Evolutionary conservation across 306 rosid genomes (phyloP), one percentile per base, ranked within the genome.

Genomic region (Pyrus betulifolia): DNA sequence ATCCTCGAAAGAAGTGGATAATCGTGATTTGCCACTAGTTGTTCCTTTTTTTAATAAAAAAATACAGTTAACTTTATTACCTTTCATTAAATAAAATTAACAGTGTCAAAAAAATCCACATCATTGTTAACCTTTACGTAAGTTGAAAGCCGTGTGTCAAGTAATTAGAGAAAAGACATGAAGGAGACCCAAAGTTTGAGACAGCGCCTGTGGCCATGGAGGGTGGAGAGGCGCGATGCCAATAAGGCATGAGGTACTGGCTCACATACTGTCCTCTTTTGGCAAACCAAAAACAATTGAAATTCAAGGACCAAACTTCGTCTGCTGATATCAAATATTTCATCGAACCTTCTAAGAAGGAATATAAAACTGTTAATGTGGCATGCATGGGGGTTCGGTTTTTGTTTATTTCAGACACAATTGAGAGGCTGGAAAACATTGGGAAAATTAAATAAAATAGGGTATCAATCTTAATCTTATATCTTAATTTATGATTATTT

Each of bases 1-100:
- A 35, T 35, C 2, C 2, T 35, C 40, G 8, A 0, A 35, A 35
- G 0, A 0, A 8, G 0, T 35, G 40, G 2, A 35, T 35, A 6
- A 35, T 0, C 2, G 2, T 35, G 0, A 35, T 35, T 35, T 6
- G 0, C 2, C 40, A 6, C 40, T 2, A 35, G 0, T 35, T 35
- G 2, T 35, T 35, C 0, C 2, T 35, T 2, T 35, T 35, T 35
- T 35, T 35, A 35, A 35, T 35, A 35, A 35, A 35, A 35, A 35
- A 35, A 35, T 35, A 5, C 38, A 35, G 42, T 38, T 38, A 38
- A 38, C 42, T 38, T 38, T 7, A 38, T 38, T 38, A 38, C 2
- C 42, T 38, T 38, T 38, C 9, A 7, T 38, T 38, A 38, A 35
- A 38, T 38, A 38, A 38, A 38, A 38, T 7, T 38, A 2, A 35